Evolutionary conservation across 768 basidiomycete species (phyloP), one percentile per base, ranked within the genome.

Genomic region (Lactifluus volemus): DNA sequence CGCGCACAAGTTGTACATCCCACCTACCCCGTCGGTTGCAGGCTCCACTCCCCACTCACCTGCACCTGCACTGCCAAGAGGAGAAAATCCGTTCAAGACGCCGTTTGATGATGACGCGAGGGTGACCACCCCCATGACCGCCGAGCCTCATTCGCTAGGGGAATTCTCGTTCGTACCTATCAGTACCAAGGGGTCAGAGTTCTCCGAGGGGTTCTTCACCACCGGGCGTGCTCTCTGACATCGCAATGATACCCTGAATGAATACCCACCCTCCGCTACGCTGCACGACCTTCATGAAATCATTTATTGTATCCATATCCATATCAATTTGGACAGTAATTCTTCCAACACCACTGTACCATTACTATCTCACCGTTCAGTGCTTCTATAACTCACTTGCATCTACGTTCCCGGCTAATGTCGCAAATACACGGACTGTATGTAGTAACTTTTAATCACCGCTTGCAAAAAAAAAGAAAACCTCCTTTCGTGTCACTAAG

Each of bases 91-190:
- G 55, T 90, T 90, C 68, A 79, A 81, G 59, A 89, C 88, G 53
- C 88, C 89, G 8, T 90, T 90, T 71, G 89, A 90, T 70, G 88
- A 89, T 68, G 86, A 88, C 69, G 65, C 65, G 48, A 45, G 42
- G 21, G 58, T 64, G 38, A 8, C 44, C 41, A 55, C 32, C 17
- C 56, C 61, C 5, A 52, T 59, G 45, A 53, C 63, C 1, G 49
- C 53, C 9, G 15, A 19, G 19, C 38, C 38, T 3, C 8, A 38
- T 10, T 60, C 59, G 2, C 49, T 60, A 3, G 32, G 21, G 17
- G 52, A 49, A 29, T 49, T 62, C 52, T 58, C 61, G 21, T 62
- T 62, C 15, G 3, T 53, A 7, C 56, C 61, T 21, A 6, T 53
- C 19, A 48, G 38, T 41, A 39, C 51, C 0, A 53, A 44, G 47